phyloP scores from a whole-genome alignment of 2,329 filamentous ascomycete genomes.

The Penicillium capsulatum region DNA sequence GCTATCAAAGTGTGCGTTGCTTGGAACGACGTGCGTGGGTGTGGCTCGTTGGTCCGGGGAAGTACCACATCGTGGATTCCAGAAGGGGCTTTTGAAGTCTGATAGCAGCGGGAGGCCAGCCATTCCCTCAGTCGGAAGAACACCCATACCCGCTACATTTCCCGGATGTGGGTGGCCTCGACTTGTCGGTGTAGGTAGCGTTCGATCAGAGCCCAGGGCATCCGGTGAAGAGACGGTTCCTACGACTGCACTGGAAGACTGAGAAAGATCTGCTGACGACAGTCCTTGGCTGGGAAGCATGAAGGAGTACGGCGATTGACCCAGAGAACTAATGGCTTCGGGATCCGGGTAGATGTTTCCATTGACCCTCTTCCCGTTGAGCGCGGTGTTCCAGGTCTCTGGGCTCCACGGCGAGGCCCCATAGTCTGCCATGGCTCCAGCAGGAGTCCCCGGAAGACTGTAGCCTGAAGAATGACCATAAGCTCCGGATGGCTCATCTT shows the following conservation, averaged over 20 bases:
- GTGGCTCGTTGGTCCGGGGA: conserved; percentile 5
- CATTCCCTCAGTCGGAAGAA: conserved; percentile 12
- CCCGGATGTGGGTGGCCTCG: conserved; percentile 20
- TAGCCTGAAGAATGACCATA: conserved; percentile 37
- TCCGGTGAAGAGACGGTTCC: conserved; percentile 9
- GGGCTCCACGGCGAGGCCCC: conserved; percentile 26
- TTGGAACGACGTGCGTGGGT: conserved; percentile 18
- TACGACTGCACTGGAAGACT: conserved; percentile 17
- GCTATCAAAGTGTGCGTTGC: conserved; percentile 19
- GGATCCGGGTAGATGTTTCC: conserved; percentile 29
- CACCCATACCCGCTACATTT: conserved; percentile 12
- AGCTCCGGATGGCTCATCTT: conserved; percentile 30
- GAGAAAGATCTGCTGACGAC: conserved; percentile 24
- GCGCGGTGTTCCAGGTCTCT: conserved; percentile 28
- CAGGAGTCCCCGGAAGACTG: conserved; percentile 33
- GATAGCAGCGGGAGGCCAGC: conserved; percentile 16
- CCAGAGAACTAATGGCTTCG: conserved; percentile 23
- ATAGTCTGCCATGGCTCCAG: conserved; percentile 28
- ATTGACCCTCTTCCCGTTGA: conserved; percentile 21
- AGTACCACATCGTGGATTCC: conserved; percentile 9
- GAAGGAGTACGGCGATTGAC: conserved; percentile 28
- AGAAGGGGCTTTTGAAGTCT: conserved; percentile 19
- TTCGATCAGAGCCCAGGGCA: conserved; percentile 30
- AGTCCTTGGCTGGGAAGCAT: conserved; percentile 28
- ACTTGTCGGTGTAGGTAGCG: conserved; percentile 31